These are phyloP conservation scores for Paramyrothecium roridum DNA, from an alignment of 2,329 filamentous ascomycete genomes.

Conservation along the genomic window DNA sequence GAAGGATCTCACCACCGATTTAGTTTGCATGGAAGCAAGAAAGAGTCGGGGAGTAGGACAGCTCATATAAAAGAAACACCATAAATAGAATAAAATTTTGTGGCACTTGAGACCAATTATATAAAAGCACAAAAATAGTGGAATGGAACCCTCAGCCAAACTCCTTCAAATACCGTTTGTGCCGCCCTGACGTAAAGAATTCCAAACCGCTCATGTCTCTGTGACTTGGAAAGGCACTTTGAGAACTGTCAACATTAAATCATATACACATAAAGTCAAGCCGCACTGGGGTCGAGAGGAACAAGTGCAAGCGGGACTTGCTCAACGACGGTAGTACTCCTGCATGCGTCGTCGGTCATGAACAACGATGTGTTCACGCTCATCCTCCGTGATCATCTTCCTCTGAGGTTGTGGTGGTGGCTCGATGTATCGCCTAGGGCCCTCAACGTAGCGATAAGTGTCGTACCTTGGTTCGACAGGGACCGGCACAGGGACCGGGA, in stretches of 20 bases:
- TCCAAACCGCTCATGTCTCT: too few species aligned
- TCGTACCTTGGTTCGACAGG: slow-evolving; percentile 37
- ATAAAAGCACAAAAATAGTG: too few species aligned
- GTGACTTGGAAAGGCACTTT: too few species aligned
- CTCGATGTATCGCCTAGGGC: slow-evolving; percentile 32
- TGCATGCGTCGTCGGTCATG: slow-evolving; percentile 27
- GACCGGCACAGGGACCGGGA: slow-evolving; percentile 38
- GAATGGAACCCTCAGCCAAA: too few species aligned
- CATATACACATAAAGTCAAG: not conserved
- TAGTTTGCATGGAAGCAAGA: too few species aligned
- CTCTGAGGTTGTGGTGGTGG: slow-evolving; percentile 22
- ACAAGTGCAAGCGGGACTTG: not conserved
- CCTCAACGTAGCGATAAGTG: slow-evolving; percentile 52
- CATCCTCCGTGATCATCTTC: slow-evolving; percentile 27
- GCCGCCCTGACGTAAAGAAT: too few species aligned
- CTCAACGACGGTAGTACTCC: slow-evolving; percentile 23
- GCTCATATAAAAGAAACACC: too few species aligned
- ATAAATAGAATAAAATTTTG: too few species aligned
- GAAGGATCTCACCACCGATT: too few species aligned
- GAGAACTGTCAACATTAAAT: not conserved
- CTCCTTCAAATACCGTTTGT: too few species aligned
- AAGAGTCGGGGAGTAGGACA: too few species aligned
- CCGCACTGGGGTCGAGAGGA: not conserved
- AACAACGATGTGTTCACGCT: slow-evolving; percentile 25
- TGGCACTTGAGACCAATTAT: too few species aligned